Conservation (phyloP, 257 asterid genomes). For the Scutellaria galericulata region DNA sequence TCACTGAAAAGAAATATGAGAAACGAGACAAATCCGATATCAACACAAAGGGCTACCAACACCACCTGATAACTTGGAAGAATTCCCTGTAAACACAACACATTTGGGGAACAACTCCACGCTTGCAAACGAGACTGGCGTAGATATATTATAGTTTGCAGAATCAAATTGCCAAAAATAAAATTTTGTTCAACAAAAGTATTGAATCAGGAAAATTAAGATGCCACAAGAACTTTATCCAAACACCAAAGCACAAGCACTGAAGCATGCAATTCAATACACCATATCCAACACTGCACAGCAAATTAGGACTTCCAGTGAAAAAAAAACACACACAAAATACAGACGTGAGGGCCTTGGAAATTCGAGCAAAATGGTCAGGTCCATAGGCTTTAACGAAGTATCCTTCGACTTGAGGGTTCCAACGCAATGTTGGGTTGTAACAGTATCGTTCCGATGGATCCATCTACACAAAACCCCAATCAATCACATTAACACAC, state of each 20-base stretch:
- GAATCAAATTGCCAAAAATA: too few relatives aligned
- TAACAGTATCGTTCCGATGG: slow-evolving; percentile 73
- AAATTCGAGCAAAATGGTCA: slow-evolving; percentile 77
- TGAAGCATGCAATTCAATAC: background rate
- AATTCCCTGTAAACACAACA: too few relatives aligned
- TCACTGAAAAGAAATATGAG: too few relatives aligned
- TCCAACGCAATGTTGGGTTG: slow-evolving; percentile 79
- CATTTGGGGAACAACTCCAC: too few relatives aligned
- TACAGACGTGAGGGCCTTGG: slow-evolving; percentile 72
- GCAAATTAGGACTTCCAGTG: background rate
- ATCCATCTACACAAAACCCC: slow-evolving; percentile 61
- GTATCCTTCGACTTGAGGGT: slow-evolving; percentile 82
- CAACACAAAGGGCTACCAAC: too few relatives aligned
- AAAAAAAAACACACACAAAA: background rate
- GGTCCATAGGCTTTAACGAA: slow-evolving; percentile 82
- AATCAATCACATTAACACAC: slow-evolving; percentile 20
- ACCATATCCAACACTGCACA: background rate
- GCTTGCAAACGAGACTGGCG: too few relatives aligned
- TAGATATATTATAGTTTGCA: too few relatives aligned
- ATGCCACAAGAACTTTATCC: background rate
- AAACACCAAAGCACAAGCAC: slow-evolving; percentile 12
- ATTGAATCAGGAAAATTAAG: too few relatives aligned
- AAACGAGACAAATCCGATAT: too few relatives aligned
- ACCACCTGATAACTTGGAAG: too few relatives aligned
- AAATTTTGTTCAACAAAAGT: too few relatives aligned